Conservation (phyloP, 495 filamentous ascomycete genomes). For the Elasticomyces elasticus region DNA sequence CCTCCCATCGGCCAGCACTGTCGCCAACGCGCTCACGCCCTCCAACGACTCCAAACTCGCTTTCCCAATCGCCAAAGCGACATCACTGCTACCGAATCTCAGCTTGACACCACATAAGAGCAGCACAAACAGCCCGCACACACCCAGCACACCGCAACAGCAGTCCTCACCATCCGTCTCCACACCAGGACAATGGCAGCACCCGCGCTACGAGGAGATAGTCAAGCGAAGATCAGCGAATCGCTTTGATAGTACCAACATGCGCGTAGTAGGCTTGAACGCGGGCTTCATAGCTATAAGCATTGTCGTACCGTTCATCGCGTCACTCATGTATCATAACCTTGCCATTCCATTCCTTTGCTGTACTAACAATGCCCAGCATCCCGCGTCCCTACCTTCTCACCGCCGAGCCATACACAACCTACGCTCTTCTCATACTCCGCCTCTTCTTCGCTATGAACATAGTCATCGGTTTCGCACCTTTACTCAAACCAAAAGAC, state of each 20-base stretch:
- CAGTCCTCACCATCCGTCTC: conserved; percentile 24
- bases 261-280: conserved; percentile 58
- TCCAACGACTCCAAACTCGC: background rate
- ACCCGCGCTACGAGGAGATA: conserved; percentile 73
- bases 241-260: conserved; percentile 61
- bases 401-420: conserved; percentile 23
- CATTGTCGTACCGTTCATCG: background rate
- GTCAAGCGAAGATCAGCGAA: conserved; percentile 59
- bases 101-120: conserved; percentile 9
- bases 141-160: conserved; percentile 25
- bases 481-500: conserved; percentile 59
- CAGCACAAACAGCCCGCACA: conserved; percentile 1
- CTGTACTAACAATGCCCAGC: conserved; percentile 10
- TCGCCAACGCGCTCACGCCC: background rate
- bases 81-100: conserved; percentile 6
- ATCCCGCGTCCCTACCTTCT: conserved; percentile 25
- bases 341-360: background rate
- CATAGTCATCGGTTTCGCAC: conserved; percentile 53
- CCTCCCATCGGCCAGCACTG: conserved; percentile 6
- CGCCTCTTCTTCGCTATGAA: conserved; percentile 56
- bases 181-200: conserved; percentile 71
- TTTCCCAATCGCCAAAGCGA: background rate
- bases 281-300: conserved; percentile 35
- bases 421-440: conserved; percentile 37
- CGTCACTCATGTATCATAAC: background rate